Percentiles rank a stretch among this genome's conserved stretches.
phyloP scores from a whole-genome alignment of 768 basidiomycete genomes.

The Cyclocybe cylindracea region DNA sequence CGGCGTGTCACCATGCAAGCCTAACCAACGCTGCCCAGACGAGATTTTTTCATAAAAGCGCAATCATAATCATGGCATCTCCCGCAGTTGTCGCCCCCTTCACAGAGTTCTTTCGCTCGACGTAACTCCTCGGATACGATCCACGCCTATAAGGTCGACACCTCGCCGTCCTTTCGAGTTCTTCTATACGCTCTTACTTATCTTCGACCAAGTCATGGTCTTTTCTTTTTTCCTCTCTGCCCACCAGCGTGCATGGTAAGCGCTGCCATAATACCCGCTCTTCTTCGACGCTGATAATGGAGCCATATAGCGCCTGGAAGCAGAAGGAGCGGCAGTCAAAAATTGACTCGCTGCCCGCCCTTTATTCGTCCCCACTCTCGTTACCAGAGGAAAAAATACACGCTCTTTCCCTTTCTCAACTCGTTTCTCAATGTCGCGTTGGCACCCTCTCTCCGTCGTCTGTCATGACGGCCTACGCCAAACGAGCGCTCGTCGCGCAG shows the following conservation, averaged over 20 bases:
- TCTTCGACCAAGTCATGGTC: slow-evolving; percentile 31
- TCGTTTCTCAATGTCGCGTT: slow-evolving; percentile 44
- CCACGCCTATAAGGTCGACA: slow-evolving; percentile 23
- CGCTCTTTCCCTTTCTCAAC: slow-evolving; percentile 46
- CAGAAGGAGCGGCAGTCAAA: slow-evolving; percentile 44
- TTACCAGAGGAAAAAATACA: slow-evolving; percentile 47
- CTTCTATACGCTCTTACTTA: slow-evolving; percentile 16
- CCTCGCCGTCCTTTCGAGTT: slow-evolving; percentile 14
- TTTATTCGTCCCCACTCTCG: slow-evolving; percentile 42
- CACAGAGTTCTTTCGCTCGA: slow-evolving; percentile 16
- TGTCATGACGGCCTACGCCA: slow-evolving; percentile 54
- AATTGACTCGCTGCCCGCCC: slow-evolving; percentile 39
- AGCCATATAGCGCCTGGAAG: slow-evolving; percentile 38
- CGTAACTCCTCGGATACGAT: slow-evolving; percentile 30
- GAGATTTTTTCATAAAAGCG: slow-evolving; percentile 22
- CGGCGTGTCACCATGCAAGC: slow-evolving; percentile 16
- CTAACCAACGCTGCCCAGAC: slow-evolving; percentile 17
- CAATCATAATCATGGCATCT: slow-evolving; percentile 30
- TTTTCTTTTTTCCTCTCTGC: slow-evolving; percentile 36
- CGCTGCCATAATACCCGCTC: slow-evolving; percentile 17
- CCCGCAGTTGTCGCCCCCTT: slow-evolving; percentile 28
- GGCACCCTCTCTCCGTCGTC: slow-evolving; percentile 40
- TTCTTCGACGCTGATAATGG: slow-evolving; percentile 5
- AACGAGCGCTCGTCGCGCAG: slow-evolving; percentile 55
- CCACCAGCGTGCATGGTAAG: slow-evolving; percentile 43